Conservation (phyloP, 2,329 filamentous ascomycete genomes). For the Raffaelea arxii region DNA sequence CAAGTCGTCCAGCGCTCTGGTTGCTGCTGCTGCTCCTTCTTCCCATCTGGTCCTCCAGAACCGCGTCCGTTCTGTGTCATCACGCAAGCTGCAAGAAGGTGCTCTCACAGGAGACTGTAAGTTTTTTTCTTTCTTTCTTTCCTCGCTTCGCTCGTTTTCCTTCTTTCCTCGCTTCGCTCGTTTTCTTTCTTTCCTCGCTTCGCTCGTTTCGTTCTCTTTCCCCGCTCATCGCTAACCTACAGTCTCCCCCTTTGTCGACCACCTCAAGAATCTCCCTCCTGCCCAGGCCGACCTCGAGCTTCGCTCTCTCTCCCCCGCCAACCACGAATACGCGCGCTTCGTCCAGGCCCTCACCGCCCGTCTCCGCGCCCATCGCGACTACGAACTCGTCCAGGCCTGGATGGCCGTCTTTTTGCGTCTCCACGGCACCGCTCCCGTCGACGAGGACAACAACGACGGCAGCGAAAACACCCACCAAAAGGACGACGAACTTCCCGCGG, state of each 20-base stretch:
- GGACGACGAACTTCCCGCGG: slow-evolving; percentile 16
- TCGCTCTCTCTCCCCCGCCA: slow-evolving; percentile 51
- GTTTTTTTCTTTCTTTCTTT: slow-evolving; percentile 18
- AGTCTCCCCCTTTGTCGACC: slow-evolving; percentile 60
- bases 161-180: neutral
- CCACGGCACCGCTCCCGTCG: slow-evolving; percentile 34
- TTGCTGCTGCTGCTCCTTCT: too few species aligned
- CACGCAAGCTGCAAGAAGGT: slow-evolving; percentile 44
- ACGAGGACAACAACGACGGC: slow-evolving; percentile 36
- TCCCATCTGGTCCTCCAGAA: neutral
- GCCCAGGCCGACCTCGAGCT: slow-evolving; percentile 86
- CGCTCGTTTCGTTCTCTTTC: neutral
- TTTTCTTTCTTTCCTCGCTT: neutral
- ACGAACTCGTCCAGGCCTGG: slow-evolving; percentile 92
- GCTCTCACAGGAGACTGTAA: slow-evolving; percentile 51
- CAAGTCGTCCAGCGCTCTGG: too few species aligned
- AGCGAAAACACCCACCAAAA: neutral
- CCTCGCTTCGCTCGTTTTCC: neutral
- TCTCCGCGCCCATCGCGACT: slow-evolving; percentile 63
- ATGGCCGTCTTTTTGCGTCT: slow-evolving; percentile 88
- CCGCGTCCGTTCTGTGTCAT: neutral
- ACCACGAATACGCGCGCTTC: slow-evolving; percentile 70
- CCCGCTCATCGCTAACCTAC: neutral
- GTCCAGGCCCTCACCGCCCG: slow-evolving; percentile 68
- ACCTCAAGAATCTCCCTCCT: slow-evolving; percentile 73